Evolutionary conservation across 305 asterid genomes (phyloP).

Genomic region (Petunia hybrid): DNA sequence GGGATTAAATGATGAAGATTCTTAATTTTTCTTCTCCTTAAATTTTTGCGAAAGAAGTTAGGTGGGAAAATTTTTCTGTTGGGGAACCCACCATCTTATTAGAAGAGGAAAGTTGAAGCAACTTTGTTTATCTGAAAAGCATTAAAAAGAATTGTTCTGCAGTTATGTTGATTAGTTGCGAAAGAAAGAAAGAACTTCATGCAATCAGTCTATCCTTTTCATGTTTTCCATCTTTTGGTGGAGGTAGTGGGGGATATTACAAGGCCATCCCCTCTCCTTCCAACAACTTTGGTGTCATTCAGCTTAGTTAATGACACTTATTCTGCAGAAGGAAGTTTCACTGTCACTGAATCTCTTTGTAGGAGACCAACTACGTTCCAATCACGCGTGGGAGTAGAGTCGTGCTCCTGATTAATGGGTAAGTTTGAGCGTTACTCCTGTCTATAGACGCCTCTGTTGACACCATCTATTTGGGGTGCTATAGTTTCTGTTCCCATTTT

Average conservation of each 20-base stretch:
- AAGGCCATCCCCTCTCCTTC: background rate
- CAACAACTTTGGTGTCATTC: constrained; percentile 17
- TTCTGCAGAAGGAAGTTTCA: constrained; percentile 38
- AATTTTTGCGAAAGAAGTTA: constrained; percentile 16
- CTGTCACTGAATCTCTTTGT: constrained; percentile 43
- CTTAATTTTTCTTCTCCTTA: background rate
- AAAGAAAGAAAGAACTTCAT: constrained; percentile 11
- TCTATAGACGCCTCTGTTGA: constrained; percentile 12
- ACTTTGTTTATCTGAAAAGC: background rate
- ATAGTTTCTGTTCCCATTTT: constrained; percentile 18
- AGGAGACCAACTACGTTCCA: constrained; percentile 95
- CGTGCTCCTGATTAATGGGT: constrained; percentile 95
- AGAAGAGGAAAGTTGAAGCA: constrained; percentile 7
- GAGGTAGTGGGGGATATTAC: background rate
- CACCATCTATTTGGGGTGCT: background rate
- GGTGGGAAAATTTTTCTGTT: constrained; percentile 14
- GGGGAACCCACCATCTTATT: background rate
- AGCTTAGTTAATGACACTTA: constrained; percentile 23
- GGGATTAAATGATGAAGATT: background rate
- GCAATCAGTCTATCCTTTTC: constrained; percentile 13
- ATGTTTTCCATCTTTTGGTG: constrained; percentile 7
- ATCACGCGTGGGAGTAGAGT: constrained; percentile 93
- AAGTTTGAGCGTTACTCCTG: constrained; percentile 40
- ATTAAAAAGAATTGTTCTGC: background rate
- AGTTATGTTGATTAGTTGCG: background rate